These are phyloP conservation scores for Aspergillus nidulans DNA, from an alignment of 495 filamentous ascomycete genomes.

Conservation along the genomic window DNA sequence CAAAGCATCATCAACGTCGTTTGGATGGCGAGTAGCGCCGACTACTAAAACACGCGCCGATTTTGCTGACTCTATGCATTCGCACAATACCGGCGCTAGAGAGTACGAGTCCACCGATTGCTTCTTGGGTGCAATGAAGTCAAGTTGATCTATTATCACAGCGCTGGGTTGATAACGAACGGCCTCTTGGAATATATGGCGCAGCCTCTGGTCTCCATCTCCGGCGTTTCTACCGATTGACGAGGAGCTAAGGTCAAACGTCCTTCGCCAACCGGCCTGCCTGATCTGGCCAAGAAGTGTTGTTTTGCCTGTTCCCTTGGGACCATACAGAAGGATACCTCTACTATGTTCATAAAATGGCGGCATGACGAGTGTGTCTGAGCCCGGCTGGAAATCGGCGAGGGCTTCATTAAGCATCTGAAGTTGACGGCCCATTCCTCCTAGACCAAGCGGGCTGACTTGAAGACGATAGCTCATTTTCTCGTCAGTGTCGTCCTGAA, in stretches of 20 bases:
- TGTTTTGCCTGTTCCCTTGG: conserved; percentile 79
- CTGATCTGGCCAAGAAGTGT: conserved; percentile 64
- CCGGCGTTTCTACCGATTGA: conserved; percentile 40
- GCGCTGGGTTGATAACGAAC: conserved; percentile 68
- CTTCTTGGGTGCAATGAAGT: conserved; percentile 64
- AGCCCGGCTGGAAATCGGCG: conserved; percentile 46
- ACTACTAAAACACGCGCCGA: conserved; percentile 59
- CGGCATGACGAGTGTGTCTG: conserved; percentile 35
- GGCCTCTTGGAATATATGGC: conserved; percentile 69
- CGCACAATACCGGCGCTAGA: conserved; percentile 36
- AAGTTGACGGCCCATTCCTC: conserved; percentile 61
- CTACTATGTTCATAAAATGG: conserved; percentile 40
- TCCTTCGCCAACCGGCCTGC: conserved; percentile 62
- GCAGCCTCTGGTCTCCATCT: conserved; percentile 50
- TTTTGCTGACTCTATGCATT: conserved; percentile 41
- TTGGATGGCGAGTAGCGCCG: conserved; percentile 66
- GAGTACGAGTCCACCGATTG: conserved; percentile 36
- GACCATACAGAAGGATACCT: conserved; percentile 73
- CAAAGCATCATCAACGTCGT: conserved; percentile 70
- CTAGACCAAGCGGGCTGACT: conserved; percentile 43
- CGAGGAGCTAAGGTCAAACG: conserved; percentile 56
- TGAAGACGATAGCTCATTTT: conserved; percentile 15
- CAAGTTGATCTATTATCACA: conserved; percentile 77
- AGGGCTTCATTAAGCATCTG: conserved; percentile 64
- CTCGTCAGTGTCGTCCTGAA: conserved; percentile 16